Evolutionary conservation across 1,284 basidiomycete genomes (phyloP).

Genomic region (Ganoderma sinense): DNA sequence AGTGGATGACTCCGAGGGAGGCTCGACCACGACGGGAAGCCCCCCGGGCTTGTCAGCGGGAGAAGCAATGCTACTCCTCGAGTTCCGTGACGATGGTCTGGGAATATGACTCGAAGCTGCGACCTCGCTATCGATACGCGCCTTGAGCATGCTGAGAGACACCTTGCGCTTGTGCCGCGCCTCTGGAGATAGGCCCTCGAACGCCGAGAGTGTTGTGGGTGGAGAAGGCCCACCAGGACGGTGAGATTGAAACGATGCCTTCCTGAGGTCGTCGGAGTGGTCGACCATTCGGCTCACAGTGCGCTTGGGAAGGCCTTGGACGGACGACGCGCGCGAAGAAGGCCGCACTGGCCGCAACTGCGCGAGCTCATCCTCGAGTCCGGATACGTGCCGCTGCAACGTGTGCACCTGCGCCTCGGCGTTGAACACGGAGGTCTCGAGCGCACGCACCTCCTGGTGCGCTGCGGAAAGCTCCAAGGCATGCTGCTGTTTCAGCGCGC

Average conservation of each 20-base stretch:
- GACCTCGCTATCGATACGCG: slow-evolving; percentile 83
- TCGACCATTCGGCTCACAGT: slow-evolving; percentile 58
- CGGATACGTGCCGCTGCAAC: slow-evolving; percentile 72
- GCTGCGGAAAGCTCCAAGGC: slow-evolving; percentile 81
- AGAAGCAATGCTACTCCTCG: slow-evolving; percentile 12
- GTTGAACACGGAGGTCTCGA: slow-evolving; percentile 78
- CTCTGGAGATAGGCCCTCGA: slow-evolving; percentile 66
- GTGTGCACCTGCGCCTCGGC: slow-evolving; percentile 74
- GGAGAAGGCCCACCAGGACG: slow-evolving; percentile 45
- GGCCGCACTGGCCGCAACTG: slow-evolving; percentile 50
- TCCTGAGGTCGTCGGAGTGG: slow-evolving; percentile 52
- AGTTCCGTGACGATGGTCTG: slow-evolving; percentile 53
- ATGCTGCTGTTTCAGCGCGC: slow-evolving; percentile 74
- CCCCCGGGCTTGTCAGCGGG: slow-evolving; percentile 45
- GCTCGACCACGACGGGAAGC: slow-evolving; percentile 42
- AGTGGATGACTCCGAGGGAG: slow-evolving; percentile 24
- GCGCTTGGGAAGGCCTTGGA: slow-evolving; percentile 47
- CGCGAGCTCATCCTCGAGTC: slow-evolving; percentile 69
- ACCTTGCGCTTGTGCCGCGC: slow-evolving; percentile 86
- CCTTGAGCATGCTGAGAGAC: slow-evolving; percentile 88
- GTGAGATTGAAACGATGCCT: slow-evolving; percentile 55
- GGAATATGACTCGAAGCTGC: slow-evolving; percentile 48
- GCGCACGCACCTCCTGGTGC: slow-evolving; percentile 76
- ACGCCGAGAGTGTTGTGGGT: slow-evolving; percentile 45
- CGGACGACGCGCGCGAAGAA: slow-evolving; percentile 49